phyloP scores from a whole-genome alignment of 768 basidiomycete genomes.

The Boletales sp. region DNA sequence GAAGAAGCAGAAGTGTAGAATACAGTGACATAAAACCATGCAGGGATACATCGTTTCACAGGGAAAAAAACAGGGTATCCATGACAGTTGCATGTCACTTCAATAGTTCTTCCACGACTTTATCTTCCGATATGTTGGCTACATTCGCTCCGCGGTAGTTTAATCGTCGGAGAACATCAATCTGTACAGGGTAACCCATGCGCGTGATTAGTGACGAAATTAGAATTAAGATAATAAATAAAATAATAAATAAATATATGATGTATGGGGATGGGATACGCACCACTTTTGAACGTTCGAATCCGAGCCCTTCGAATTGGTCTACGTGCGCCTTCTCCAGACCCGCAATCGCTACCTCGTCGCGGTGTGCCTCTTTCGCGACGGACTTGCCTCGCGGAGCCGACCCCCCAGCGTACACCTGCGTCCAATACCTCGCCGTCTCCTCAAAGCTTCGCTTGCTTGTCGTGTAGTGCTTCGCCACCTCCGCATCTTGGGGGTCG shows the following conservation, averaged over 20 bases:
- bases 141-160: slow-evolving; percentile 87
- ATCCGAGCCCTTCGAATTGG: slow-evolving; percentile 80
- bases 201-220: slow-evolving; percentile 1
- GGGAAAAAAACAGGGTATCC: slow-evolving; percentile 21
- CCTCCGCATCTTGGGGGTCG: slow-evolving; percentile 97
- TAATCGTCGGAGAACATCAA: slow-evolving; percentile 81
- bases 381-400: slow-evolving; percentile 38
- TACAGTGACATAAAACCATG: slow-evolving; percentile 24
- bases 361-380: slow-evolving; percentile 31
- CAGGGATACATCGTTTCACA: slow-evolving; percentile 24
- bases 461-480: slow-evolving; percentile 94
- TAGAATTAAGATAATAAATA: too few relatives aligned
- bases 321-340: slow-evolving; percentile 81
- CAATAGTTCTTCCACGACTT: slow-evolving; percentile 82
- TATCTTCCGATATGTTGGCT: slow-evolving; percentile 75
- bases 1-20: slow-evolving; percentile 16
- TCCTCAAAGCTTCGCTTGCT: slow-evolving; percentile 85
- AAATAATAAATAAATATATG: not conserved
- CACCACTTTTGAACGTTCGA: slow-evolving; percentile 82
- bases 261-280: slow-evolving; percentile 30
- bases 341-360: slow-evolving; percentile 68
- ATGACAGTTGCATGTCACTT: slow-evolving; percentile 38
- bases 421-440: slow-evolving; percentile 92
- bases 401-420: slow-evolving; percentile 83
- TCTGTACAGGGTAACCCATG: slow-evolving; percentile 39